Evolutionary conservation across 495 filamentous ascomycete genomes (phyloP).

Genomic region (Neurospora sp.): DNA sequence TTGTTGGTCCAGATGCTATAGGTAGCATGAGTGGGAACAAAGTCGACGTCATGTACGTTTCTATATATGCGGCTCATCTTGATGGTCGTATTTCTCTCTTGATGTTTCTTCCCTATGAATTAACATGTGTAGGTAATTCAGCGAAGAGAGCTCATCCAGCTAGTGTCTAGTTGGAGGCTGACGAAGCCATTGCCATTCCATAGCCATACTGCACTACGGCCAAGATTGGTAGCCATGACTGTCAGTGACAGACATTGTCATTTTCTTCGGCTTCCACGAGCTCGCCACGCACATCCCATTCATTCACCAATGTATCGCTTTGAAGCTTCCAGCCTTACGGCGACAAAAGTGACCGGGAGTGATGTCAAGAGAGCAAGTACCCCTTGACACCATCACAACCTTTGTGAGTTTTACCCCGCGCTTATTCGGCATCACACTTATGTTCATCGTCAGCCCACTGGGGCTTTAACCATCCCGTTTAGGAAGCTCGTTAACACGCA

Average conservation of each 20-base stretch:
- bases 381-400: neutral
- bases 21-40: neutral
- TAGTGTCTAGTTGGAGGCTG: neutral
- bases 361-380: neutral
- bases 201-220: neutral
- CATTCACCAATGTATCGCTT: neutral
- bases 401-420: neutral
- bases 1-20: neutral
- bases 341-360: neutral
- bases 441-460: neutral
- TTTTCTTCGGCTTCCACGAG: neutral
- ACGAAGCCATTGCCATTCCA: neutral
- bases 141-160: neutral
- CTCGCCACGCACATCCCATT: neutral
- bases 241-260: neutral
- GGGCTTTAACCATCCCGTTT: neutral
- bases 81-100: neutral
- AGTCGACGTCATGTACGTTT: neutral
- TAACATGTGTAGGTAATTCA: neutral
- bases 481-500: neutral
- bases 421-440: neutral
- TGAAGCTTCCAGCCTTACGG: neutral
- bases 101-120: neutral
- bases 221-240: neutral
- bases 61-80: neutral